Base-by-base conservation (phyloP, 805 yeast genomes). In the Myxozyma kluyveri region DNA sequence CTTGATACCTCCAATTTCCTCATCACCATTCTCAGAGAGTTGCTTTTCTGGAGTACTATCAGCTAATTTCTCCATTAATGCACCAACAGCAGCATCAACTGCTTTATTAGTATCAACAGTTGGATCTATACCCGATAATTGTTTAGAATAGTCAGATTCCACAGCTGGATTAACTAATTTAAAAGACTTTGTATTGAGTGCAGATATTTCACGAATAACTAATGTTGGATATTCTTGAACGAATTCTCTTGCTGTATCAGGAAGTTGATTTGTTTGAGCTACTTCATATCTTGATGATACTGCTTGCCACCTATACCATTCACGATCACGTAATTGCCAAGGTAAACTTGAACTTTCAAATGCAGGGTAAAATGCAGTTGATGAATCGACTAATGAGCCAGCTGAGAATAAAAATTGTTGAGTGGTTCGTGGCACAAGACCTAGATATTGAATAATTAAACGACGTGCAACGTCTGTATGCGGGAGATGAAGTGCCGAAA, bases 291-390 rank as follows among this genome's bases (percentile, higher is more conserved):
- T 24, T 18, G 42, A 36, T 18, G 24, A 29, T 37, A 48, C 52
- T 7, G 53, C 26, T 12, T 48, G 47, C 56, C 56, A 52, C 9
- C 56, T 36, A 32, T 37, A 33, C 56, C 56, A 52, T 17, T 44
- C 49, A 32, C 45, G 32, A 17, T 47, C 43, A 17, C 56, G 48
- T 4, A 41, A 32, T n/a, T 47, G 17, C 52, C 51, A 47, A 5
- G 56, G 56, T 17, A 47, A 21, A 21, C 49, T 33, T 35, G 43
- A 37, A 18, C 46, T 52, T 19, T 38, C 45, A 24, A 42, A 38
- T 3, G 47, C 42, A 6, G 29, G 39, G 41, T 43, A 48, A 31
- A 52, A 52, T 14, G 51, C 42, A 12, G 52, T 47, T 9, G 41
- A 38, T 26, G 32, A 23, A 19, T 40, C 49, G 2, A 41, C 24